Conservation (phyloP, 1,139 yeast genomes). For the Trichomonascaceae sp. region DNA sequence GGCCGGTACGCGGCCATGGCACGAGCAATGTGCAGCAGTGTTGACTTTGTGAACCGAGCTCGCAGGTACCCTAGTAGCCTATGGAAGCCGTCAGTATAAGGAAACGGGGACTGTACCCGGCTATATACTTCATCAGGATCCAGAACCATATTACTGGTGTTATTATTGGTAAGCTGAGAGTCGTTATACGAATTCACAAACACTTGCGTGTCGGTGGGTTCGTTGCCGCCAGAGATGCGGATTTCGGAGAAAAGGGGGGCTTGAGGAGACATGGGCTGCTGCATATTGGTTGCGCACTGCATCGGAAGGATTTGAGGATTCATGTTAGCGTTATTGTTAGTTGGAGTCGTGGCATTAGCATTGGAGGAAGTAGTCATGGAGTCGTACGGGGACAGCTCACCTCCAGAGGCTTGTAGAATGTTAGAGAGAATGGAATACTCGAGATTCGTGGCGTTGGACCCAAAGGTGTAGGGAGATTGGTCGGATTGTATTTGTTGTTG, state of each 20-base stretch:
- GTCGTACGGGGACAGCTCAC: neutral
- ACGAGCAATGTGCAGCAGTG: constrained; percentile 72
- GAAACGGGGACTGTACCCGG: constrained; percentile 43
- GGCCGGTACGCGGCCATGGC: constrained; percentile 87
- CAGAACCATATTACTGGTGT: neutral
- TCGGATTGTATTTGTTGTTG: too few species aligned
- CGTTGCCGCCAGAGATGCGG: constrained; percentile 6
- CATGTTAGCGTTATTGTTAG: neutral
- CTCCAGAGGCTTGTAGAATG: constrained; percentile 33
- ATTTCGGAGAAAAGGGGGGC: constrained; percentile 7
- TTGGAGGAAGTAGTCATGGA: neutral
- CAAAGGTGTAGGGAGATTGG: constrained; percentile 27
- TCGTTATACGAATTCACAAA: constrained; percentile 3
- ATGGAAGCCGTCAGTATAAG: constrained; percentile 86
- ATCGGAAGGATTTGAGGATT: neutral
- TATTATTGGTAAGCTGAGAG: constrained; percentile 1
- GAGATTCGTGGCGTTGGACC: constrained; percentile 69
- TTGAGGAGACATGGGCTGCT: neutral
- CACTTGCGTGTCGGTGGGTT: constrained; percentile 1
- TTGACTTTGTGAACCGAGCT: constrained; percentile 54
- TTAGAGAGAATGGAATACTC: constrained; percentile 70
- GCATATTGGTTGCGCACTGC: neutral
- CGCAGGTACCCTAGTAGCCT: constrained; percentile 62
- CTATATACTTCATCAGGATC: constrained; percentile 21
- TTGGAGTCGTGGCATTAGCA: neutral